phyloP scores from a whole-genome alignment of 768 basidiomycete genomes.

The Russula sp. region DNA sequence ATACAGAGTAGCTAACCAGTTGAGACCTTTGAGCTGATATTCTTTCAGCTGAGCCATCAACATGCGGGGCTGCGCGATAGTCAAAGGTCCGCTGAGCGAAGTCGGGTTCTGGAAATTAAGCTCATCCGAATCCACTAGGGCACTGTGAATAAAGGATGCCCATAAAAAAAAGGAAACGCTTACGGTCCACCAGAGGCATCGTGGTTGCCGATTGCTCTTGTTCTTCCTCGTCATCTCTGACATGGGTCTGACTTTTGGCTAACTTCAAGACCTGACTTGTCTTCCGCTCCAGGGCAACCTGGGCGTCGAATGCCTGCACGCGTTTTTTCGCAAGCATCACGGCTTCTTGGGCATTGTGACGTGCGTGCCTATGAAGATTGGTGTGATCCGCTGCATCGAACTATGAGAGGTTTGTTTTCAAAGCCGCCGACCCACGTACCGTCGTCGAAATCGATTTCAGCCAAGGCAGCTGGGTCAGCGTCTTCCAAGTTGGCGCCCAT shows the following conservation, averaged over 20 bases:
- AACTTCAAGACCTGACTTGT: constrained; percentile 70
- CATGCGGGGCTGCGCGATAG: constrained; percentile 91
- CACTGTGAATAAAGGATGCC: neutral
- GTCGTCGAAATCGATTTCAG: constrained; percentile 87
- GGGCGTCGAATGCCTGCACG: constrained; percentile 80
- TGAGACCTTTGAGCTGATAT: constrained; percentile 96
- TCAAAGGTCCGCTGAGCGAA: constrained; percentile 74
- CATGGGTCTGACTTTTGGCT: constrained; percentile 48
- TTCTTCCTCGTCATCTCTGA: constrained; percentile 40
- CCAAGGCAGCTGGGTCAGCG: constrained; percentile 45
- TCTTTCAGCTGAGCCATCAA: constrained; percentile 96
- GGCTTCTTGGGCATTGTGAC: constrained; percentile 85
- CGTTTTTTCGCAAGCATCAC: constrained; percentile 70
- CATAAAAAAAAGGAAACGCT: constrained; percentile 29
- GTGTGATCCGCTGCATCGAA: constrained; percentile 67
- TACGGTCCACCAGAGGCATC: constrained; percentile 66
- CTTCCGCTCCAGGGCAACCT: constrained; percentile 74
- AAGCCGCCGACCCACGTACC: constrained; percentile 41
- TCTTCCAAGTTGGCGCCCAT: constrained; percentile 55
- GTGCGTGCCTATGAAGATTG: constrained; percentile 80
- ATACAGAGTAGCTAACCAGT: constrained; percentile 95
- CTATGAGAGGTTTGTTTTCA: constrained; percentile 1
- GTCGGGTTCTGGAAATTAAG: constrained; percentile 99
- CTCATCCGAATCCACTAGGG: constrained; percentile 86
- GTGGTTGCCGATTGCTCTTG: constrained; percentile 28